Percentiles rank a stretch among this genome's conserved stretches.
Conservation (phyloP, 768 basidiomycete species). For the Agaricus sinodeliciosus region DNA sequence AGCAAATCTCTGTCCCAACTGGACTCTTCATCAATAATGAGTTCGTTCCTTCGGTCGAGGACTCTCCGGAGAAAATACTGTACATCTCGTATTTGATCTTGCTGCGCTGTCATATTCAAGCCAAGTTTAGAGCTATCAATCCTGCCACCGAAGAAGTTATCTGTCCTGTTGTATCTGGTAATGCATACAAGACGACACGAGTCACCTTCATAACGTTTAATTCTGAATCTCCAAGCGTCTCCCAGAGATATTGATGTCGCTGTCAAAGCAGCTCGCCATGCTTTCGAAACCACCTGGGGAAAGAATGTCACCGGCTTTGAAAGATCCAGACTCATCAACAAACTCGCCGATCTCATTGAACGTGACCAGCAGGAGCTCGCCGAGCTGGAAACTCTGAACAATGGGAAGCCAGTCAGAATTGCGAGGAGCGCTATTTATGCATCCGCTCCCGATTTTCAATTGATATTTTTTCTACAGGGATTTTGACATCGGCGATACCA, state of each 20-base stretch:
- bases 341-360: slow-evolving; percentile 87
- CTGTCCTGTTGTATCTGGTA: slow-evolving; percentile 61
- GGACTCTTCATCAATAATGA: slow-evolving; percentile 92
- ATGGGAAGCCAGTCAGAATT: slow-evolving; percentile 78
- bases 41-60: slow-evolving; percentile 64
- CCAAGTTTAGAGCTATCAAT: slow-evolving; percentile 54
- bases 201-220: neutral
- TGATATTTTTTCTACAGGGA: slow-evolving; percentile 39
- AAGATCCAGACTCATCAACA: slow-evolving; percentile 74
- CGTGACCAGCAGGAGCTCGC: slow-evolving; percentile 75
- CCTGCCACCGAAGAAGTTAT: slow-evolving; percentile 75
- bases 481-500: slow-evolving; percentile 72
- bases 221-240: slow-evolving; percentile 37
- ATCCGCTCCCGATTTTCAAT: neutral
- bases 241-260: slow-evolving; percentile 76
- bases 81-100: slow-evolving; percentile 21
- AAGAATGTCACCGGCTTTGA: slow-evolving; percentile 81
- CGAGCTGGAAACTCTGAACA: slow-evolving; percentile 82
- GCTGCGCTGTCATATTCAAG: neutral
- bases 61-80: slow-evolving; percentile 60
- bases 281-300: slow-evolving; percentile 86
- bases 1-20: slow-evolving; percentile 59
- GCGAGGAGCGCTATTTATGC: slow-evolving; percentile 22
- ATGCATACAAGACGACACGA: neutral
- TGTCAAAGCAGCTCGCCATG: slow-evolving; percentile 74